Percentiles rank a stretch among this genome's conserved stretches.
phyloP scores from a whole-genome alignment of 1,284 basidiomycete genomes.

The Ustilago curta region DNA sequence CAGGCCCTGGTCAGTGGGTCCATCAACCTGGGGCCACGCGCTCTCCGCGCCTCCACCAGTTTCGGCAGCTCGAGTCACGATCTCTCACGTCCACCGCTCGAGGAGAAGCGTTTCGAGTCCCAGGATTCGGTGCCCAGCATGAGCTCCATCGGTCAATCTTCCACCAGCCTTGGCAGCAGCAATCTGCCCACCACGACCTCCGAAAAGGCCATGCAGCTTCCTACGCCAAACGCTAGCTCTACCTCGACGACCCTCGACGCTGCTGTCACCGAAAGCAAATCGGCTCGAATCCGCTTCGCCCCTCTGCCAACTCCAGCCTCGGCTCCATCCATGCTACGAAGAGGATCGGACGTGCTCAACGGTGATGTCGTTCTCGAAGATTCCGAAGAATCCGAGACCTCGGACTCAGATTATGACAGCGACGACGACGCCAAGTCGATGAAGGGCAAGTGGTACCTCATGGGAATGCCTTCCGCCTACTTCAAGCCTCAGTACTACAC shows the following conservation, averaged over 20 bases:
- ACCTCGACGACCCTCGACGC: constrained; percentile 17
- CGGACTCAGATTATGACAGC: constrained; percentile 46
- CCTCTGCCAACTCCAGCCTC: constrained; percentile 44
- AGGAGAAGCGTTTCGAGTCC: constrained; percentile 39
- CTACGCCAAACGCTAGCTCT: constrained; percentile 6
- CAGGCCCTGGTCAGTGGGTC: constrained; percentile 63
- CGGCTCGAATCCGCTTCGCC: constrained; percentile 54
- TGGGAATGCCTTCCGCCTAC: constrained; percentile 61
- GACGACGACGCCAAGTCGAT: constrained; percentile 37
- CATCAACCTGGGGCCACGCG: constrained; percentile 25
- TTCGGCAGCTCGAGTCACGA: constrained; percentile 37
- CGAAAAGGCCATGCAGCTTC: constrained; percentile 13
- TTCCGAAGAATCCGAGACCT: constrained; percentile 26
- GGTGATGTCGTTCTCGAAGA: constrained; percentile 22
- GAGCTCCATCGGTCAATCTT: constrained; percentile 41
- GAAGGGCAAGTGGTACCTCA: constrained; percentile 63
- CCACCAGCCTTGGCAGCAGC: constrained; percentile 38
- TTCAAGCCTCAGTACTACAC: constrained; percentile 58
- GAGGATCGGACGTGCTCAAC: constrained; percentile 10
- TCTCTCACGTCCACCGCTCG: constrained; percentile 29
- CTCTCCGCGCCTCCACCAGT: constrained; percentile 29
- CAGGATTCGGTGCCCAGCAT: constrained; percentile 51
- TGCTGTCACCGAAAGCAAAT: constrained; percentile 24
- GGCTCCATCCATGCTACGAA: constrained; percentile 16
- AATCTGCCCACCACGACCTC: constrained; percentile 20